Conservation (phyloP, 805 yeast species). For the Hanseniaspora taiwanica region DNA sequence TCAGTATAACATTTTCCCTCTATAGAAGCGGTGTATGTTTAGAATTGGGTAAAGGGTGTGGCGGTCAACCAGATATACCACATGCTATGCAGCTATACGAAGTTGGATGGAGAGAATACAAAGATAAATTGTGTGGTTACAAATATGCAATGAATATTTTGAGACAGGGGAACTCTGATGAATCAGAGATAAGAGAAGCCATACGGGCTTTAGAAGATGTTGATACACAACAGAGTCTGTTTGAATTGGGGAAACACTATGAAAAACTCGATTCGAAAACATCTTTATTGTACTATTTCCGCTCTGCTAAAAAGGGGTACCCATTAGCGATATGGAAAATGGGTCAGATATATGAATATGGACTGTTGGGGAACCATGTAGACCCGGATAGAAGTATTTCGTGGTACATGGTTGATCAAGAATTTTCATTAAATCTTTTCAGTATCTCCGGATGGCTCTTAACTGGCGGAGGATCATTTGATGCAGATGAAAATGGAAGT, state of each 20-base stretch:
- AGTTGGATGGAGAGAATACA: slow-evolving; percentile 49
- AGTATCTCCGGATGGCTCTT: slow-evolving; percentile 69
- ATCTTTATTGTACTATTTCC: slow-evolving; percentile 40
- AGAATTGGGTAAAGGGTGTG: slow-evolving; percentile 48
- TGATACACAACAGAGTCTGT: slow-evolving; percentile 42
- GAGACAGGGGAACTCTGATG: slow-evolving; percentile 6
- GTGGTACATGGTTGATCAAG: slow-evolving; percentile 42
- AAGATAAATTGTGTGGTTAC: slow-evolving; percentile 51
- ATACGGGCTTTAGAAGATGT: slow-evolving; percentile 22
- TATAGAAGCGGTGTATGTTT: slow-evolving; percentile 60
- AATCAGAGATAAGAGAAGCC: neutral
- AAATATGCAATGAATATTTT: slow-evolving; percentile 40
- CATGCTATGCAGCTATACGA: slow-evolving; percentile 42
- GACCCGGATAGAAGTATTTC: slow-evolving; percentile 44
- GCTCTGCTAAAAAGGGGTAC: slow-evolving; percentile 48
- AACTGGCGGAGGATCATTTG: slow-evolving; percentile 48
- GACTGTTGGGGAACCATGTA: slow-evolving; percentile 37
- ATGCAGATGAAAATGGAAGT: slow-evolving; percentile 49
- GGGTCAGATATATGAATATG: slow-evolving; percentile 64
- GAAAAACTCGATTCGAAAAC: slow-evolving; percentile 22
- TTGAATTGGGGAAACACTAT: slow-evolving; percentile 42
- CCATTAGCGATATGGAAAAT: slow-evolving; percentile 56
- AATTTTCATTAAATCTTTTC: slow-evolving; percentile 44
- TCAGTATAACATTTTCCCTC: slow-evolving; percentile 45
- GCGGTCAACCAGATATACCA: slow-evolving; percentile 26